Percentiles rank a stretch among this genome's conserved stretches.
phyloP scores from a whole-genome alignment of 2,329 filamentous ascomycete species.

The Scedosporium dehoogii region DNA sequence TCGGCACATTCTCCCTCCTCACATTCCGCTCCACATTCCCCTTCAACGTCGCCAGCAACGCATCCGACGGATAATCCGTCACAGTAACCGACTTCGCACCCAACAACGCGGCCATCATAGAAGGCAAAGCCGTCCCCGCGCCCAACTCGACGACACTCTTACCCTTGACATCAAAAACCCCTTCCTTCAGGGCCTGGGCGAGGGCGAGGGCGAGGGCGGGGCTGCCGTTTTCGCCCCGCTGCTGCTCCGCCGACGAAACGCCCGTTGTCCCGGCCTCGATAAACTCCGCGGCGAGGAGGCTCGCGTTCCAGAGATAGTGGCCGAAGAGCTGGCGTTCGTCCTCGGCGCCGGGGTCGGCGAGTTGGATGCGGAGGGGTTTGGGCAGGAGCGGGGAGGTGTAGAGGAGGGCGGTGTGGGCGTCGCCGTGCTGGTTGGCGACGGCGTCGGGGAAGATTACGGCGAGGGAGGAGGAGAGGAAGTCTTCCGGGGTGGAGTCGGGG shows the following conservation, averaged over 20 bases:
- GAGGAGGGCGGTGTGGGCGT: conserved; percentile 44
- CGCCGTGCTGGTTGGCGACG: conserved; percentile 55
- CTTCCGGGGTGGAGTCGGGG: conserved; percentile 1
- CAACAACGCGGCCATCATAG: conserved; percentile 36
- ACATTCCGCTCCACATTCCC: conserved; percentile 48
- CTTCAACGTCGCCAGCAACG: conserved; percentile 48
- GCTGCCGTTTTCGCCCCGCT: too few species aligned
- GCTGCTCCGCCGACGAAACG: conserved; percentile 4
- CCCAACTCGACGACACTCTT: conserved; percentile 54
- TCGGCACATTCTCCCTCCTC: conserved; percentile 17
- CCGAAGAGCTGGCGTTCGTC: conserved; percentile 52
- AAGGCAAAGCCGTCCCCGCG: conserved; percentile 50
- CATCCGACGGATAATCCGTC: conserved; percentile 57
- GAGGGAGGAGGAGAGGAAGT: conserved; percentile 21
- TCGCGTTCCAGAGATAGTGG: conserved; percentile 66
- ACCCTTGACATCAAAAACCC: conserved; percentile 36
- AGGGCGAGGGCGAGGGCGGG: too few species aligned
- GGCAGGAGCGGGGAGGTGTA: conserved; percentile 47
- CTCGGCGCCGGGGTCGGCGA: conserved; percentile 39
- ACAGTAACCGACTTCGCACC: conserved; percentile 43
- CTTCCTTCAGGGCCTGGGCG: conserved; percentile 3
- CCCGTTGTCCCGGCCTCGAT: conserved; percentile 38
- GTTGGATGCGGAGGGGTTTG: conserved; percentile 30
- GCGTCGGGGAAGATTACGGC: conserved; percentile 61
- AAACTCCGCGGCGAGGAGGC: conserved; percentile 43